A percentile compares a stretch with the other conserved stretches of the same genome.
These are phyloP conservation scores for Flaveria floridana DNA, from an alignment of 140 eudicot species.

Conservation along the genomic window DNA sequence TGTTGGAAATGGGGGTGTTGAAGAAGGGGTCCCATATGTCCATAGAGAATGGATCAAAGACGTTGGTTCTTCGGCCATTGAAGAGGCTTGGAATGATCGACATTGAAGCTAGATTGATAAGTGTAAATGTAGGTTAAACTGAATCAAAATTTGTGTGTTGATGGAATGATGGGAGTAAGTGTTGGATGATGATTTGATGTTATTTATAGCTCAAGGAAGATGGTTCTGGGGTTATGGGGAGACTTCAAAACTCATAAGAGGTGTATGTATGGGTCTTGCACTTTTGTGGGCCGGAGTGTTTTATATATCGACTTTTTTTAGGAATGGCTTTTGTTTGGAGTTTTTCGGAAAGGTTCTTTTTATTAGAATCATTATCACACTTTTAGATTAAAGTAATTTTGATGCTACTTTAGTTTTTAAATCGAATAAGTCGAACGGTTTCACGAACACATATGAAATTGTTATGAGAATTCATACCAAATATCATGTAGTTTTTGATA, in stretches of 20 bases:
- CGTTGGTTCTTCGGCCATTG: conserved; percentile 32
- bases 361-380: too few species aligned
- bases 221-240: conserved; percentile 30
- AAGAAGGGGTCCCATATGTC: conserved; percentile 47
- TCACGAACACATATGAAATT: too few species aligned
- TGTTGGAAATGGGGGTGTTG: conserved; percentile 7
- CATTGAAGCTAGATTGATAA: conserved; percentile 26
- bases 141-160: not conserved
- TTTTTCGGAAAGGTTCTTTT: too few species aligned
- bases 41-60: conserved; percentile 42
- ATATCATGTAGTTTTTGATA: too few species aligned
- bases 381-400: too few species aligned
- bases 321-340: too few species aligned
- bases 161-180: conserved; percentile 5
- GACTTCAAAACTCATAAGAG: not conserved
- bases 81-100: conserved; percentile 51
- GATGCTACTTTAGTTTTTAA: too few species aligned
- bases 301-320: too few species aligned
- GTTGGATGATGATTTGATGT: not conserved
- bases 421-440: too few species aligned
- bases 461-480: too few species aligned
- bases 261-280: conserved; percentile 6
- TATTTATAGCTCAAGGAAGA: conserved; percentile 33
- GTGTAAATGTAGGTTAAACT: not conserved
- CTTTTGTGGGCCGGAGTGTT: conserved; percentile 21